Percentiles rank a stretch among this genome's conserved stretches.
These are phyloP conservation scores for Eutypa lata DNA, from an alignment of 2,329 filamentous ascomycete species.

Conservation along the genomic window DNA sequence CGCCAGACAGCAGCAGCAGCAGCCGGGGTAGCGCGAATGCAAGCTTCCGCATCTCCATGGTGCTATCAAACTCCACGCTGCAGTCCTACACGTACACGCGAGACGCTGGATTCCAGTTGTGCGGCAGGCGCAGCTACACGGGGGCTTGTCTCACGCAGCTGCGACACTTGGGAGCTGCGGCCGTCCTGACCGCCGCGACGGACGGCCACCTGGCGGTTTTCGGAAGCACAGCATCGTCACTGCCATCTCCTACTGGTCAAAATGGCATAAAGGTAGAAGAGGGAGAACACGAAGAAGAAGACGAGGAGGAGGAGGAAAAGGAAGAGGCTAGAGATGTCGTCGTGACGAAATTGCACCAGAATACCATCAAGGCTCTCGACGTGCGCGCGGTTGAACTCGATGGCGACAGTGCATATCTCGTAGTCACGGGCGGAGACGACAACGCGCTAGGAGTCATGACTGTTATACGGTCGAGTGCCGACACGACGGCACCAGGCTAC, in stretches of 20 bases:
- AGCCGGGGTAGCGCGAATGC: slow-evolving; percentile 17
- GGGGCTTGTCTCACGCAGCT: slow-evolving; percentile 73
- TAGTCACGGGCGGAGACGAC: slow-evolving; percentile 85
- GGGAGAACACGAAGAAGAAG: not conserved
- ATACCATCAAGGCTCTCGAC: slow-evolving; percentile 68
- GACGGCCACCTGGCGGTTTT: slow-evolving; percentile 72
- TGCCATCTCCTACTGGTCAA: not conserved
- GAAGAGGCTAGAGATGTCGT: slow-evolving; percentile 9
- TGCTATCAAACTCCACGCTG: slow-evolving; percentile 79
- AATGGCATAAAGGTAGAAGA: not conserved
- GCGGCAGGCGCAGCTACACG: slow-evolving; percentile 60
- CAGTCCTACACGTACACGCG: slow-evolving; percentile 54
- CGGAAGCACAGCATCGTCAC: slow-evolving; percentile 31
- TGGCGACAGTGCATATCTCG: slow-evolving; percentile 35
- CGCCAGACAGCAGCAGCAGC: slow-evolving; percentile 19
- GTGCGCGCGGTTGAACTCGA: slow-evolving; percentile 26
- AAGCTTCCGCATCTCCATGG: slow-evolving; percentile 63
- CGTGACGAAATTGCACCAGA: slow-evolving; percentile 66
- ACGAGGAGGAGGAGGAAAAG: not conserved
- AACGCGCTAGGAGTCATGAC: slow-evolving; percentile 61
- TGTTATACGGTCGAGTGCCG: slow-evolving; percentile 1
- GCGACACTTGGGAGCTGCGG: slow-evolving; percentile 38
- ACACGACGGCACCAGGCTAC: slow-evolving; percentile 5
- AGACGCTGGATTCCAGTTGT: slow-evolving; percentile 40
- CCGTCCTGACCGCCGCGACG: slow-evolving; percentile 69